These are phyloP conservation scores for Penicillium griseofulvum DNA, from an alignment of 2,329 filamentous ascomycete genomes.

Conservation along the genomic window DNA sequence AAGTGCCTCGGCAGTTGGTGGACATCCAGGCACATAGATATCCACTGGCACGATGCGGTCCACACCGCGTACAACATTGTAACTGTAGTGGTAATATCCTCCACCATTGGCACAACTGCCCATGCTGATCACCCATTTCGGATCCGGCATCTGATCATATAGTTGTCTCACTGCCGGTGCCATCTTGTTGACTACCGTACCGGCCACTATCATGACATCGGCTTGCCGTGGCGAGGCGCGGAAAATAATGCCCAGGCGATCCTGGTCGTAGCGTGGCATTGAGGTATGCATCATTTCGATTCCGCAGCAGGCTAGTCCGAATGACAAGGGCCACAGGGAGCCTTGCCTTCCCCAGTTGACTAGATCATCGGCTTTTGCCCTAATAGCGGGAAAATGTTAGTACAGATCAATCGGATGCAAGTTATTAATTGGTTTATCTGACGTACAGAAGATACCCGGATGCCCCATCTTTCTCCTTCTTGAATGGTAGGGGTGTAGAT, in stretches of 20 bases:
- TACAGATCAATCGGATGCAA: not conserved
- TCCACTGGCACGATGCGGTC: conserved; percentile 77
- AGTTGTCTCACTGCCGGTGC: conserved; percentile 83
- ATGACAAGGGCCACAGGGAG: conserved; percentile 85
- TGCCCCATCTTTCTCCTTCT: conserved; percentile 1
- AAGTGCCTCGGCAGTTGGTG: conserved; percentile 53
- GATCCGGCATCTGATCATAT: conserved; percentile 95
- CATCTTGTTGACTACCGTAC: conserved; percentile 96
- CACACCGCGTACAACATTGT: conserved; percentile 71
- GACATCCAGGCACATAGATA: conserved; percentile 74
- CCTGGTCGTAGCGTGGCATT: conserved; percentile 84
- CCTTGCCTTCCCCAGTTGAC: conserved; percentile 82
- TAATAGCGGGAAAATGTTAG: conserved; percentile 34
- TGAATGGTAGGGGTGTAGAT: not conserved
- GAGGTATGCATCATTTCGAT: conserved; percentile 93
- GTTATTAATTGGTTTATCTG: not conserved
- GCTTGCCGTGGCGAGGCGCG: conserved; percentile 82
- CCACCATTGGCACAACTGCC: conserved; percentile 81
- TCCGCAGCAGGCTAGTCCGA: conserved; percentile 84
- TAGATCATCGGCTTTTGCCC: conserved; percentile 74
- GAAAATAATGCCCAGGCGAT: conserved; percentile 86
- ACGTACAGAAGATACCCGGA: conserved; percentile 11
- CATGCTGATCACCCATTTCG: conserved; percentile 83
- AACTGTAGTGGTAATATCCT: conserved; percentile 85
- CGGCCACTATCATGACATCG: conserved; percentile 91